phyloP scores from a whole-genome alignment of 768 basidiomycete genomes.

The Tylopilus subfusipes region DNA sequence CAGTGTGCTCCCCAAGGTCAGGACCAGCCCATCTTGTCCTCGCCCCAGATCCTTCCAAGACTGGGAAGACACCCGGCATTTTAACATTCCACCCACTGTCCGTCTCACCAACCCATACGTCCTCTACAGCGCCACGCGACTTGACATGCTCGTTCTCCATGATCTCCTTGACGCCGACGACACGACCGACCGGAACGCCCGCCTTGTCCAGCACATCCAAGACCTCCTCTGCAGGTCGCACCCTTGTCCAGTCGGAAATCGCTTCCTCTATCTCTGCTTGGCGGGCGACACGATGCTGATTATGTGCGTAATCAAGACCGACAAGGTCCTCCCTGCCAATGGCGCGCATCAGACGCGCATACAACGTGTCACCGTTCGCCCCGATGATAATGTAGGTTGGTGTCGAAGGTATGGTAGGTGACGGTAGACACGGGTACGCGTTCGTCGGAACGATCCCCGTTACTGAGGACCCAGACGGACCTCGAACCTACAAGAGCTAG shows the following conservation, averaged over 20 bases:
- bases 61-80: conserved; percentile 63
- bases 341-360: conserved; percentile 60
- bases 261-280: conserved; percentile 56
- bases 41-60: conserved; percentile 55
- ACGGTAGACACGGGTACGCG: conserved; percentile 63
- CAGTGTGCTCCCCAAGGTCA: conserved; percentile 58
- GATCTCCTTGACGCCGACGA: conserved; percentile 60
- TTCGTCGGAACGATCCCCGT: conserved; percentile 77
- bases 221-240: conserved; percentile 51
- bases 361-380: conserved; percentile 69
- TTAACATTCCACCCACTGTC: conserved; percentile 58
- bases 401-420: conserved; percentile 34
- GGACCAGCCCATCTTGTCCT: conserved; percentile 68
- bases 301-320: conserved; percentile 47
- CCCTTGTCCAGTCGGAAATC: conserved; percentile 57
- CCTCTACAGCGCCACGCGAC: conserved; percentile 54
- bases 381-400: conserved; percentile 67
- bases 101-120: conserved; percentile 48
- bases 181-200: conserved; percentile 62
- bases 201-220: conserved; percentile 45
- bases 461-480: conserved; percentile 71
- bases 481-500: conserved; percentile 44
- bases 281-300: conserved; percentile 40
- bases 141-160: conserved; percentile 53
- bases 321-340: conserved; percentile 59